Evolutionary conservation across 2,329 filamentous ascomycete species (phyloP), one percentile per base, ranked within the genome.

Genomic region (Arthrinium phaeospermum): DNA sequence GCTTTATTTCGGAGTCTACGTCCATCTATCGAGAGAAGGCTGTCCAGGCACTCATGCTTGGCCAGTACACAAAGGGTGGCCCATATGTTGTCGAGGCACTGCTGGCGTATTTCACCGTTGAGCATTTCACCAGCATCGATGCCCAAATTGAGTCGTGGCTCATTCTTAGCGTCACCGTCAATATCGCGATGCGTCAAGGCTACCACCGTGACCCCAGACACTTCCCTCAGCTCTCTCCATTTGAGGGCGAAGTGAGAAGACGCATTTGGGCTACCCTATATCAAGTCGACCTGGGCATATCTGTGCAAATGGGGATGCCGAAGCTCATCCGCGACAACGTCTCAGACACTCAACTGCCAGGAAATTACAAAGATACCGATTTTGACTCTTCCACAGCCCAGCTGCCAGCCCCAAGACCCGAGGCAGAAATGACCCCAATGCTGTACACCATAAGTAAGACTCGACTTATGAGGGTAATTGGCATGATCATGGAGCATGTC

Each of bases 181-280:
- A 77, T 19, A 49, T 73, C 0, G 79, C 80, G 44, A 76, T 85
- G 73, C 80, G 80, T 6, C 83, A 83, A 82, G 83, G 82, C 0
- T 85, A 84, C 70, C 85, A 87, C 72, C 79, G 84, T 37, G 85
- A 87, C 72, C 78, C 84, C 1, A 78, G 75, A n/a, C 80, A 84
- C 71, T 86, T 84, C 72, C 78, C 81, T 0, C 78, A 78, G 22
- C 81, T 87, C 41, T 80, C 82, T 0, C 77, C 81, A 0, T 85
- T 85, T 70, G 77, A 82, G 24, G 83, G 83, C 13, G 85, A 87
- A 74, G 84, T 87, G 80, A 76, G 85, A 51, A 80, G 86, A 27
- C 79, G 85, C 12, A 72, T 82, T 0, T 87, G 85, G 85, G 76
- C 80, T 24, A 77, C 81, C n/a, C 78, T 86, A 1, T 79, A 79